Conservation (phyloP, 306 rosid genomes). For the Quercus cerris region DNA sequence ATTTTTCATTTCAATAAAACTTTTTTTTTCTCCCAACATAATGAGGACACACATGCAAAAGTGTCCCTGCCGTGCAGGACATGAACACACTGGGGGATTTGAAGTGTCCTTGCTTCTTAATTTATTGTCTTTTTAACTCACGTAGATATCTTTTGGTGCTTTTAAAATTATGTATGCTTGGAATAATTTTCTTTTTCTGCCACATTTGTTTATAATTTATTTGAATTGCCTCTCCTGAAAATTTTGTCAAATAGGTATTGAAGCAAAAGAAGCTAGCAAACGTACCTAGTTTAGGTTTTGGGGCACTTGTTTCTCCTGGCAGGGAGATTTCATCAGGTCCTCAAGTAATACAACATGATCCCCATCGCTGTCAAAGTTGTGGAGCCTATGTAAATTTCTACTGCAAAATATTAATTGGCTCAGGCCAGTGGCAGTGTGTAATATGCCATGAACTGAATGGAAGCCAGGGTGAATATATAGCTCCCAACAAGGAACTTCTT, state of each 20-base stretch:
- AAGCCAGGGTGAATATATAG: slow-evolving; percentile 84
- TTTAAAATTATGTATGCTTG: slow-evolving; percentile 3
- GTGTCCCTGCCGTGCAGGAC: too few species aligned
- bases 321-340: slow-evolving; percentile 77
- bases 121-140: background rate
- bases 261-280: slow-evolving; percentile 89
- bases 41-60: too few species aligned
- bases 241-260: slow-evolving; percentile 54
- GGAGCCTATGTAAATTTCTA: slow-evolving; percentile 90
- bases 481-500: slow-evolving; percentile 74
- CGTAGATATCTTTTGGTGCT: background rate
- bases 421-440: slow-evolving; percentile 99
- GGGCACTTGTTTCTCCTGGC: slow-evolving; percentile 93
- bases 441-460: slow-evolving; percentile 79
- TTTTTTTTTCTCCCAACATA: too few species aligned
- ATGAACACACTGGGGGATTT: too few species aligned
- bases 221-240: slow-evolving; percentile 5
- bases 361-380: slow-evolving; percentile 92
- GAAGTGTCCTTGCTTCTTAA: too few species aligned
- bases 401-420: slow-evolving; percentile 81
- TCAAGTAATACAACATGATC: slow-evolving; percentile 83
- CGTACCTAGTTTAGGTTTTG: slow-evolving; percentile 96
- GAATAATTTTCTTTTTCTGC: background rate
- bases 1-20: too few species aligned
- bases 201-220: background rate